A percentile compares a stretch with the other conserved stretches of the same genome.
phyloP scores from a whole-genome alignment of 2,329 filamentous ascomycete genomes.

The Fusarium sarcochroum region DNA sequence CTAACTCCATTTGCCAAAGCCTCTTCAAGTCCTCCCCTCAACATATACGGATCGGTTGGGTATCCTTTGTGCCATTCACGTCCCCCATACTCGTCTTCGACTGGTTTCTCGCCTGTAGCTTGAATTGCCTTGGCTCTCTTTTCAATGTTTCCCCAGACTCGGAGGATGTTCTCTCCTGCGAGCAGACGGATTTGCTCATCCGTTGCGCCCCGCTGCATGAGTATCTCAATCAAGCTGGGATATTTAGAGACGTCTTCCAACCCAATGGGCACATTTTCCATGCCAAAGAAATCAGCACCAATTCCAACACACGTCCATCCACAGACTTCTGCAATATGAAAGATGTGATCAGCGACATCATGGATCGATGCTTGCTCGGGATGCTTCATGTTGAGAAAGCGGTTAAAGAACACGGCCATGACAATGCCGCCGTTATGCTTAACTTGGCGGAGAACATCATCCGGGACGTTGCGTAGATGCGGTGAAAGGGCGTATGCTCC shows the following conservation, averaged over 20 bases:
- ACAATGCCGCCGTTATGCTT: slow-evolving; percentile 56
- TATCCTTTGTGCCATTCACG: slow-evolving; percentile 49
- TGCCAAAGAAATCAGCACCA: slow-evolving; percentile 56
- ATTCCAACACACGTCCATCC: slow-evolving; percentile 57
- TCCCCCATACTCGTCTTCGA: slow-evolving; percentile 50
- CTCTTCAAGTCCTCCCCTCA: slow-evolving; percentile 36
- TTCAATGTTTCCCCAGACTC: slow-evolving; percentile 50
- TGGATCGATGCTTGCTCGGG: slow-evolving; percentile 52
- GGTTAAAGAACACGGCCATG: slow-evolving; percentile 58
- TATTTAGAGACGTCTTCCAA: slow-evolving; percentile 55
- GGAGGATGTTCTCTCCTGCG: slow-evolving; percentile 50
- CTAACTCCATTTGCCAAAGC: slow-evolving; percentile 27
- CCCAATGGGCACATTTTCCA: slow-evolving; percentile 46
- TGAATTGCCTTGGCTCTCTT: slow-evolving; percentile 44
- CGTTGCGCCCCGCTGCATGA: slow-evolving; percentile 51
- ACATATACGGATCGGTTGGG: slow-evolving; percentile 45
- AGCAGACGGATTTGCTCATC: slow-evolving; percentile 49
- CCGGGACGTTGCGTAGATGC: slow-evolving; percentile 58
- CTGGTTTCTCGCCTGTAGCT: slow-evolving; percentile 40
- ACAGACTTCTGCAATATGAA: slow-evolving; percentile 48
- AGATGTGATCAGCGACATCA: slow-evolving; percentile 55
- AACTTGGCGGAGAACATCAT: slow-evolving; percentile 55
- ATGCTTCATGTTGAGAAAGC: slow-evolving; percentile 51
- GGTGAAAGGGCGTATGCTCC: slow-evolving; percentile 45
- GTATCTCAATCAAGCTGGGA: slow-evolving; percentile 50